These are phyloP conservation scores for Miscanthus sacchariflorus DNA, from an alignment of 202 grass and related monocot genomes.

Conservation along the genomic window DNA sequence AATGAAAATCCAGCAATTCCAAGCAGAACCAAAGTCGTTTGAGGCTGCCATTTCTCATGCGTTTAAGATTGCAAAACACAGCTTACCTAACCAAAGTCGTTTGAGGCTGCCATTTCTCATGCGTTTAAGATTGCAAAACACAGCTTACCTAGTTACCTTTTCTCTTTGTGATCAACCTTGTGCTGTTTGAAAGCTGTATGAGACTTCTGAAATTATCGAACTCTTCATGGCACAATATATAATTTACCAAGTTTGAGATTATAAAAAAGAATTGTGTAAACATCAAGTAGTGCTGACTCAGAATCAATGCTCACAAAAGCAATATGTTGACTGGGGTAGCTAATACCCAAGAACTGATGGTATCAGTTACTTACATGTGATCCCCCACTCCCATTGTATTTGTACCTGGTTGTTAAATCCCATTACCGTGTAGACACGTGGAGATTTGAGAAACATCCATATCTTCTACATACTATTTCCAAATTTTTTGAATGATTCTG, in stretches of 20 bases:
- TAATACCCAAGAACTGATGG: slow-evolving; percentile 23
- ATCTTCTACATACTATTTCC: not conserved
- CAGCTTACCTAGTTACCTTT: not conserved
- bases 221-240: slow-evolving; percentile 3
- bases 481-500: slow-evolving; percentile 28
- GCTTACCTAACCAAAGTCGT: not conserved
- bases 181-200: not conserved
- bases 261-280: not conserved
- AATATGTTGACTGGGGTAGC: slow-evolving; percentile 14
- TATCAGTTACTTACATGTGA: not conserved
- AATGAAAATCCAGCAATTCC: not conserved
- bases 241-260: not conserved
- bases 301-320: slow-evolving; percentile 38
- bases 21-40: not conserved
- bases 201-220: not conserved
- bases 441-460: slow-evolving; percentile 15
- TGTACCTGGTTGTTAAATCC: slow-evolving; percentile 8
- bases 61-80: not conserved
- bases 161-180: not conserved
- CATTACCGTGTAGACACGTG: slow-evolving; percentile 6
- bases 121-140: not conserved
- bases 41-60: slow-evolving; percentile 4
- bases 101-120: slow-evolving; percentile 2
- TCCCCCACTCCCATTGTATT: not conserved
- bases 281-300: slow-evolving; percentile 18